Evolutionary conservation across 2,329 filamentous ascomycete genomes (phyloP).

Genomic region (Microdochium trichocladiopsis): DNA sequence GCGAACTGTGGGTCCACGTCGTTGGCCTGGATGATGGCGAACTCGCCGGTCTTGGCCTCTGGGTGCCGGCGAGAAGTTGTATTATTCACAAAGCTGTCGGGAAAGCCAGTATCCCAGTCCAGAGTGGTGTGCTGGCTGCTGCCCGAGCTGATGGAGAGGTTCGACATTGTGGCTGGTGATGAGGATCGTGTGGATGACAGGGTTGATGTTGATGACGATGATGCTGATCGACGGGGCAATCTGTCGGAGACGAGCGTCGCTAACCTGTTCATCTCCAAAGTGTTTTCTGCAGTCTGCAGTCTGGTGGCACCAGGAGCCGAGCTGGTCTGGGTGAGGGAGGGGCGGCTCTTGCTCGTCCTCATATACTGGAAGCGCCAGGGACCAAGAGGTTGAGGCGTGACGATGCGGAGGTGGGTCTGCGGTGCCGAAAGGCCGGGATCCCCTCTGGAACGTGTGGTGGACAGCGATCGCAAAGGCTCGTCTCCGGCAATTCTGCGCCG

Average conservation of each 20-base stretch:
- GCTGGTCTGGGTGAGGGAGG: no score
- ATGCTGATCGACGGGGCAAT: neutral
- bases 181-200: neutral
- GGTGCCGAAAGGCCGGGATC: neutral
- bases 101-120: constrained; percentile 22
- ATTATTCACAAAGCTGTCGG: constrained; percentile 26
- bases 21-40: constrained; percentile 48
- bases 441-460: neutral
- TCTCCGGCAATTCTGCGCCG: no score
- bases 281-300: no score
- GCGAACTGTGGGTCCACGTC: constrained; percentile 39
- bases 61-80: constrained; percentile 59
- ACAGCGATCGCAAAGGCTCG: neutral
- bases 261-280: no score
- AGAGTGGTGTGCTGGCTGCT: constrained; percentile 19
- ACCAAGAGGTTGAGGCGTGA: no score
- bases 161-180: constrained; percentile 14
- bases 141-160: constrained; percentile 11
- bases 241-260: neutral
- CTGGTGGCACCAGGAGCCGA: no score
- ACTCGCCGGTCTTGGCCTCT: constrained; percentile 49
- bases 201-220: neutral
- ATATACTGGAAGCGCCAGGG: no score
- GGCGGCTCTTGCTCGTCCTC: no score
- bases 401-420: neutral